These are phyloP conservation scores for Aspergillus texensis DNA, from an alignment of 2,329 filamentous ascomycete genomes.

Conservation along the genomic window DNA sequence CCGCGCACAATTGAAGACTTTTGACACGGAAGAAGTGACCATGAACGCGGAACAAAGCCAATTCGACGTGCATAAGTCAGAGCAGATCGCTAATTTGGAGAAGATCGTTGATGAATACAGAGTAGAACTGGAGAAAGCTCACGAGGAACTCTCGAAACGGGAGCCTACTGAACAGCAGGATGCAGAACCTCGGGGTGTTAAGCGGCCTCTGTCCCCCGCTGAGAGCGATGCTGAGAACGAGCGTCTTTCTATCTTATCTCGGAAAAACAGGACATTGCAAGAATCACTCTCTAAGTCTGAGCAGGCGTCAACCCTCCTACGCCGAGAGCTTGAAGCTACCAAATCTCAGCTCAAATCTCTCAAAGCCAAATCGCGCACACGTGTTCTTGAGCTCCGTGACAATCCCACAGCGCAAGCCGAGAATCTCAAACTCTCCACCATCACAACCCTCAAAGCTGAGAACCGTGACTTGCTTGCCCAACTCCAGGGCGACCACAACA, in stretches of 20 bases:
- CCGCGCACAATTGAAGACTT: slow-evolving; percentile 84
- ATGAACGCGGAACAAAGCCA: slow-evolving; percentile 71
- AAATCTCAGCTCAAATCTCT: slow-evolving; percentile 71
- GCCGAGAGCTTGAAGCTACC: slow-evolving; percentile 73
- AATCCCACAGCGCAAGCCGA: slow-evolving; percentile 89
- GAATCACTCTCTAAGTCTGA: slow-evolving; percentile 72
- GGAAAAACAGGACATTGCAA: slow-evolving; percentile 85
- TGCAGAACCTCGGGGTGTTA: slow-evolving; percentile 55
- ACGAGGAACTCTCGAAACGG: slow-evolving; percentile 70
- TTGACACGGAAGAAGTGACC: slow-evolving; percentile 84
- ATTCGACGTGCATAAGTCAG: slow-evolving; percentile 72
- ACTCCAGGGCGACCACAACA: slow-evolving; percentile 55
- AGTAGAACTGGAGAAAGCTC: slow-evolving; percentile 72
- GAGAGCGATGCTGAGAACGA: slow-evolving; percentile 62
- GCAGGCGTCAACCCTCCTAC: slow-evolving; percentile 69
- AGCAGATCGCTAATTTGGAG: slow-evolving; percentile 80
- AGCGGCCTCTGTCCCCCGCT: slow-evolving; percentile 65
- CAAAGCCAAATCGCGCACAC: slow-evolving; percentile 71
- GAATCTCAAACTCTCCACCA: slow-evolving; percentile 78
- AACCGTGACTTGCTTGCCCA: slow-evolving; percentile 81
- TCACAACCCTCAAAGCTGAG: slow-evolving; percentile 76
- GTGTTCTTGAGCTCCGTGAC: slow-evolving; percentile 82
- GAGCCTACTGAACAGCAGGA: slow-evolving; percentile 54
- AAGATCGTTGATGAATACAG: slow-evolving; percentile 86
- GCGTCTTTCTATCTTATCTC: slow-evolving; percentile 77